phyloP scores from a whole-genome alignment of 768 basidiomycete genomes.

The Coprinellus micaceus region DNA sequence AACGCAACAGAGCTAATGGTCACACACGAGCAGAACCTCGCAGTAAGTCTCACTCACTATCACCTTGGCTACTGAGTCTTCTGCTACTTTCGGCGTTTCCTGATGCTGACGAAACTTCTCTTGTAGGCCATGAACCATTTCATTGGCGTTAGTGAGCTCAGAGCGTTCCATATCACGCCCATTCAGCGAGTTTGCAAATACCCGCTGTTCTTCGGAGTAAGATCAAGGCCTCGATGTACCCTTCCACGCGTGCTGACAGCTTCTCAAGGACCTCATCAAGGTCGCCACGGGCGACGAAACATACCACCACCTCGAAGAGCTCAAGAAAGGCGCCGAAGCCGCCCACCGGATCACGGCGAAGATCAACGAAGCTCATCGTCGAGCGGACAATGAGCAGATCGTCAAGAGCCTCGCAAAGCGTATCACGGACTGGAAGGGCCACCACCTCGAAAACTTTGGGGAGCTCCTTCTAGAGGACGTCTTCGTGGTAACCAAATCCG shows the following conservation, averaged over 20 bases:
- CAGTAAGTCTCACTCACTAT: slow-evolving; percentile 50
- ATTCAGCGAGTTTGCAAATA: slow-evolving; percentile 99
- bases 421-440: slow-evolving; percentile 99
- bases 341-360: slow-evolving; percentile 92
- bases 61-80: slow-evolving; percentile 13
- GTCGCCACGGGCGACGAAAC: slow-evolving; percentile 28
- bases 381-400: slow-evolving; percentile 87
- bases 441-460: slow-evolving; percentile 92
- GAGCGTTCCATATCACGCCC: slow-evolving; percentile 97
- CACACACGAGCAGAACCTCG: slow-evolving; percentile 79
- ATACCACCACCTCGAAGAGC: slow-evolving; percentile 73
- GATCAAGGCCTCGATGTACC: slow-evolving; percentile 26
- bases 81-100: slow-evolving; percentile 23
- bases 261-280: slow-evolving; percentile 11
- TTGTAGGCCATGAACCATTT: slow-evolving; percentile 74
- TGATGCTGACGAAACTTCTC: slow-evolving; percentile 33
- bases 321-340: slow-evolving; percentile 78
- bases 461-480: slow-evolving; percentile 91
- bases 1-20: slow-evolving; percentile 83
- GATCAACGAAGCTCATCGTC: slow-evolving; percentile 93
- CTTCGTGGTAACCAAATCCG: slow-evolving; percentile 93
- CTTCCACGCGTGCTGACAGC: neutral
- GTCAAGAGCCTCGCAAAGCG: slow-evolving; percentile 81
- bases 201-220: slow-evolving; percentile 86
- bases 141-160: slow-evolving; percentile 89